phyloP scores from a whole-genome alignment of 306 rosid species.

The Amphicarpaea edgeworthii region DNA sequence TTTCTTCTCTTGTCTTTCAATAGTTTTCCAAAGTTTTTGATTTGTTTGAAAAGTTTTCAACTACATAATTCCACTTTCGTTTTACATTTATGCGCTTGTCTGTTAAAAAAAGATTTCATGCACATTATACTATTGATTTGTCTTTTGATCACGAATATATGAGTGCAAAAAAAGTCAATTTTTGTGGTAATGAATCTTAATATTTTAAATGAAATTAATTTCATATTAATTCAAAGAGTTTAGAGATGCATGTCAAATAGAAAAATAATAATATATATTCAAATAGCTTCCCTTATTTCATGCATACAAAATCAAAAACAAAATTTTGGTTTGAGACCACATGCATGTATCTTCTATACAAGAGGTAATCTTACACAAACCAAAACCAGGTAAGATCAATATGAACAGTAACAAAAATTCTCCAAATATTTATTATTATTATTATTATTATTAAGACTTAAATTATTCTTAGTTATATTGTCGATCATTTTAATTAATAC shows the following conservation, averaged over 20 bases:
- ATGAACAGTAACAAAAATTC: no score
- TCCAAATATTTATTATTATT: no score
- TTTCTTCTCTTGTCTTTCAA: background rate
- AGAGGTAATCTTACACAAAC: no score
- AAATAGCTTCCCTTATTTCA: no score
- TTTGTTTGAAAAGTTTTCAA: background rate
- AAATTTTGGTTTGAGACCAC: background rate
- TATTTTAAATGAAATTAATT: background rate
- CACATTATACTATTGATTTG: background rate
- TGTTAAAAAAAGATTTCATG: background rate
- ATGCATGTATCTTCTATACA: no score
- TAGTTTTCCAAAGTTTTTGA: background rate
- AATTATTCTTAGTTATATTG: no score
- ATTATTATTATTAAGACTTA: no score
- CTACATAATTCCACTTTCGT: background rate
- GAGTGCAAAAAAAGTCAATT: background rate
- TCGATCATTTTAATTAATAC: no score
- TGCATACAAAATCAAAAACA: background rate
- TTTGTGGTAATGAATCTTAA: background rate
- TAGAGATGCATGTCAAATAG: background rate
- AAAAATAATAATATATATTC: no score
- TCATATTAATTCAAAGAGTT: background rate
- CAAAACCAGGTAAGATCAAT: no score
- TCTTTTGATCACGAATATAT: background rate
- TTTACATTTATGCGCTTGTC: background rate